A percentile compares a stretch with the other conserved stretches of the same genome.
Conservation (phyloP, 148 eudicot genomes). For the Chenopodium berlandieri region DNA sequence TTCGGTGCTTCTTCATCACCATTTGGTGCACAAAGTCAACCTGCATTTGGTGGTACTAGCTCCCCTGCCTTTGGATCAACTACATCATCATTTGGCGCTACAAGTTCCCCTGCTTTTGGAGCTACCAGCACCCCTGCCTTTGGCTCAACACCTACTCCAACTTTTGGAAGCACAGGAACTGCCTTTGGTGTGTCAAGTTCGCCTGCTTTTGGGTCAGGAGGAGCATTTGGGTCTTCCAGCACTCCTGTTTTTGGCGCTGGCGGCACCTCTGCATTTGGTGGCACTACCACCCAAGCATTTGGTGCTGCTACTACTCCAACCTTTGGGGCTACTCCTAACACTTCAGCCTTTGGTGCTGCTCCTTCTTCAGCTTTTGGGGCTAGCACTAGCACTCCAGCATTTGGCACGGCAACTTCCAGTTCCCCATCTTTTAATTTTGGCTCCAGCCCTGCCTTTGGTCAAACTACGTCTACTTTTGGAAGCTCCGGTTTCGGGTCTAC, state of each 20-base stretch:
- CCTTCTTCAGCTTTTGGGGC: conserved; percentile 26
- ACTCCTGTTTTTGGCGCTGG: conserved; percentile 57
- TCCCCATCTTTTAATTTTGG: conserved; percentile 39
- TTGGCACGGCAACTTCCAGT: conserved; percentile 32
- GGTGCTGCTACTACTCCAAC: conserved; percentile 41
- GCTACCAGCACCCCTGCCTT: conserved; percentile 44
- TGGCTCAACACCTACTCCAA: conserved; percentile 38
- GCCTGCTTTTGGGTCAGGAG: conserved; percentile 54
- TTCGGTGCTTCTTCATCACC: conserved; percentile 68
- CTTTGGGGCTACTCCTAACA: conserved; percentile 46
- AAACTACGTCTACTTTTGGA: conserved; percentile 53
- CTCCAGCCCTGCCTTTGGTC: conserved; percentile 47
- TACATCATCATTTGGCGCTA: conserved; percentile 63
- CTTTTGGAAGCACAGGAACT: conserved; percentile 56
- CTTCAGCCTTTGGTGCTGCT: conserved; percentile 41
- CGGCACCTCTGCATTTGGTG: conserved; percentile 56
- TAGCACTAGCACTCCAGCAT: conserved; percentile 18
- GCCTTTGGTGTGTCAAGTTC: conserved; percentile 60
- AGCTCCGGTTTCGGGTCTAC: conserved; percentile 53
- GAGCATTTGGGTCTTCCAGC: conserved; percentile 57
- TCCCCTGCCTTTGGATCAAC: conserved; percentile 64
- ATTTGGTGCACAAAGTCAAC: conserved; percentile 81
- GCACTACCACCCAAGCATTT: conserved; percentile 43
- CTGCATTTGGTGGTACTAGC: conserved; percentile 67
- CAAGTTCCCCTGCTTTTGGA: conserved; percentile 51